phyloP scores from a whole-genome alignment of 2,329 filamentous ascomycete genomes.

The Curvularia hawaiiensis region DNA sequence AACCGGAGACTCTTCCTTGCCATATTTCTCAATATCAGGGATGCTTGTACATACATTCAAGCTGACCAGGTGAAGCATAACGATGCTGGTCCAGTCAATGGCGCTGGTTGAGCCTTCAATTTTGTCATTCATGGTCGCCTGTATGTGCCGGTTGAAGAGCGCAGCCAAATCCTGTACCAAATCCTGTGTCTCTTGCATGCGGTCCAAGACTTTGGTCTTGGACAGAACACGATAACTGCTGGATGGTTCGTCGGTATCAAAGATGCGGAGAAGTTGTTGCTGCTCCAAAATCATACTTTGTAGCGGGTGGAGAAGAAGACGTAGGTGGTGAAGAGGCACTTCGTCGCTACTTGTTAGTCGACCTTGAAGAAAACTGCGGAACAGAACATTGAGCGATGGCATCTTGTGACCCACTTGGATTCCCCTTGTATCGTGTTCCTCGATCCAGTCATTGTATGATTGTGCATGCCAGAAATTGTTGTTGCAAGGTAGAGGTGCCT shows the following conservation, averaged over 20 bases:
- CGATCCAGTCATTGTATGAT: conserved; percentile 8
- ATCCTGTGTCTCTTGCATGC: conserved; percentile 13
- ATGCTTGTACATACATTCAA: conserved; percentile 15
- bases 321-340: conserved; percentile 6
- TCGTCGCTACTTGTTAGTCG: conserved; percentile 3
- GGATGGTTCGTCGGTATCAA: conserved; percentile 11
- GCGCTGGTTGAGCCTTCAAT: not conserved
- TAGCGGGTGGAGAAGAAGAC: conserved; percentile 13
- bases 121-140: not conserved
- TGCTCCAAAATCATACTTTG: conserved; percentile 12
- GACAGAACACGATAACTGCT: conserved; percentile 9
- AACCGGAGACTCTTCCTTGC: conserved; percentile 7
- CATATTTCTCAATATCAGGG: conserved; percentile 12
- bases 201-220: conserved; percentile 7
- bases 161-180: conserved; percentile 7
- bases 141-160: conserved; percentile 3
- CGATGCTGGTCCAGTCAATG: conserved; percentile 5
- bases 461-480: conserved; percentile 7
- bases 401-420: not conserved
- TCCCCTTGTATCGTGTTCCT: not conserved
- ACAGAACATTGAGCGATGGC: conserved; percentile 9
- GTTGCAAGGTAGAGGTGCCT: conserved; percentile 6
- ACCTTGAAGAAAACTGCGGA: conserved; percentile 14
- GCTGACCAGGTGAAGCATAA: conserved; percentile 16
- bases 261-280: conserved; percentile 12